Percentiles rank a stretch among this genome's conserved stretches.
Conservation (phyloP, 805 yeast species). For the Metschnikowia reukaufii region DNA sequence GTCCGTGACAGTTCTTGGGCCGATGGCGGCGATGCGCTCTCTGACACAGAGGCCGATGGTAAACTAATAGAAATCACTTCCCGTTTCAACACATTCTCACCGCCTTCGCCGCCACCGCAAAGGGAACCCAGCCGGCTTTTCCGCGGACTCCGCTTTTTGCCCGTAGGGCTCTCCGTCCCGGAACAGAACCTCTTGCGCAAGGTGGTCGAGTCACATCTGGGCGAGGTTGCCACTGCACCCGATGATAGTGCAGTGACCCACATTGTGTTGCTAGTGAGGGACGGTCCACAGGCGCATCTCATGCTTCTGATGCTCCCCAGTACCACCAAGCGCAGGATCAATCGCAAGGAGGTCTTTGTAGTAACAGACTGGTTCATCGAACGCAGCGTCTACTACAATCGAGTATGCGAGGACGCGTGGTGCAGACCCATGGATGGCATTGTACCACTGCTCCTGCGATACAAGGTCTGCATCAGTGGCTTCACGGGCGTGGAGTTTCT, state of each 20-base stretch:
- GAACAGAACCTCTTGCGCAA: constrained; percentile 39
- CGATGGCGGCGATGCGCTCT: constrained; percentile 10
- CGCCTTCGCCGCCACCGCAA: constrained; percentile 1
- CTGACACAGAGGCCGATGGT: constrained; percentile 12
- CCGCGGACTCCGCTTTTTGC: constrained; percentile 39
- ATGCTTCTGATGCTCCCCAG: constrained; percentile 29
- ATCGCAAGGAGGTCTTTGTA: constrained; percentile 26
- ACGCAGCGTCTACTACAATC: constrained; percentile 60
- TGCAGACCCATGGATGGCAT: constrained; percentile 49
- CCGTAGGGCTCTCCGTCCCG: constrained; percentile 40
- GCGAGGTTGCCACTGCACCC: constrained; percentile 26
- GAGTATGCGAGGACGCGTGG: constrained; percentile 59
- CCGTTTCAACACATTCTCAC: not conserved
- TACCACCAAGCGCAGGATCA: constrained; percentile 24
- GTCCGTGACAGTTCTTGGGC: constrained; percentile 30
- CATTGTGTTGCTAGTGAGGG: constrained; percentile 31
- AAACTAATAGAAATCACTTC: too few species aligned
- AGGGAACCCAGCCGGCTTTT: constrained; percentile 34
- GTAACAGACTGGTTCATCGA: constrained; percentile 84
- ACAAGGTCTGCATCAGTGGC: constrained; percentile 61
- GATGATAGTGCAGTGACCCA: constrained; percentile 30
- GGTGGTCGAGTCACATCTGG: constrained; percentile 49
- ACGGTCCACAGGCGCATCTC: constrained; percentile 28
- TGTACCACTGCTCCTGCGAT: constrained; percentile 24
- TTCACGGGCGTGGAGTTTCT: constrained; percentile 74